Conservation (phyloP, 2,329 filamentous ascomycete genomes). For the Calonectria pauciramosa region DNA sequence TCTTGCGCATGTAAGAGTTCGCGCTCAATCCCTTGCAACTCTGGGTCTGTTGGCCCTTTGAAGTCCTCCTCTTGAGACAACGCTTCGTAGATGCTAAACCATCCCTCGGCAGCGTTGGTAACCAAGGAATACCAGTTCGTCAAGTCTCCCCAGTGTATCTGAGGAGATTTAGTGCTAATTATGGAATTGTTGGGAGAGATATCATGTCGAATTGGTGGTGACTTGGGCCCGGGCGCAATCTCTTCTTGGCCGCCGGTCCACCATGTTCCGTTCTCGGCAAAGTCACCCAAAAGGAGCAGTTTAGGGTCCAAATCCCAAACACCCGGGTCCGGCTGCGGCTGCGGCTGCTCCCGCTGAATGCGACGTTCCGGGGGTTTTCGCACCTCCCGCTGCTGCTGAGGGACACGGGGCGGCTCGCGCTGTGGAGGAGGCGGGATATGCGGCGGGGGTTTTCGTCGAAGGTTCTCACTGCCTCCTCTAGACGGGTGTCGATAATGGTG, state of each 20-base stretch:
- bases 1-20: constrained; percentile 70
- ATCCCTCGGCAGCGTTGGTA: constrained; percentile 76
- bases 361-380: constrained; percentile 51
- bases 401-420: constrained; percentile 50
- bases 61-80: constrained; percentile 51
- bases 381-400: constrained; percentile 49
- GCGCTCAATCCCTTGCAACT: constrained; percentile 61
- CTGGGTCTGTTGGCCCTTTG: constrained; percentile 52
- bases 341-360: constrained; percentile 33
- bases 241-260: constrained; percentile 76
- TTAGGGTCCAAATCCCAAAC: constrained; percentile 77
- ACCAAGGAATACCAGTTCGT: constrained; percentile 81
- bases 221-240: constrained; percentile 29
- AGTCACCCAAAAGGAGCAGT: constrained; percentile 78
- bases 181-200: constrained; percentile 32
- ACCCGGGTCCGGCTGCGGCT: constrained; percentile 29
- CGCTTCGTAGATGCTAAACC: constrained; percentile 72
- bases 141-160: constrained; percentile 81
- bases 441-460: constrained; percentile 44
- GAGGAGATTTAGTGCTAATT: constrained; percentile 63
- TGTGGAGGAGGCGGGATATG: constrained; percentile 35
- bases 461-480: constrained; percentile 40
- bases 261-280: constrained; percentile 87
- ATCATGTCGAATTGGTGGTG: constrained; percentile 34
- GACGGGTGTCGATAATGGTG: constrained; percentile 52